These are phyloP conservation scores for Lasiodiplodia hormozganensis DNA, from an alignment of 2,329 filamentous ascomycete genomes.

Conservation along the genomic window DNA sequence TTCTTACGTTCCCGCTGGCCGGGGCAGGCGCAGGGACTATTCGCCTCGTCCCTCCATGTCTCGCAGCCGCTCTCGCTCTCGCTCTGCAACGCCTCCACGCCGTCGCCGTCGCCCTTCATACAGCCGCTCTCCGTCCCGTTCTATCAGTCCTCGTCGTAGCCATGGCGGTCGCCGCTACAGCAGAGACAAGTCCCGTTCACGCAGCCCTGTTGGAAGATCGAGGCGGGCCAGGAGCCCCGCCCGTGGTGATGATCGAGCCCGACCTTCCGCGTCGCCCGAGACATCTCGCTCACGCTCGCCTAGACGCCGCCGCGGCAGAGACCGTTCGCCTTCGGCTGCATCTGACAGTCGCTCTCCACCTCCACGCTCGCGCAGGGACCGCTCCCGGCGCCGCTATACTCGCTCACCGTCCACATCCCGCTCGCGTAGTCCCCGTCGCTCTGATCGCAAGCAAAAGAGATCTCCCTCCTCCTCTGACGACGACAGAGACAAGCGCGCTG, in stretches of 20 bases:
- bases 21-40: slow-evolving; percentile 47
- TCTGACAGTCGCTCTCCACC: slow-evolving; percentile 36
- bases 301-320: slow-evolving; percentile 54
- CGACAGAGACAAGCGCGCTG: slow-evolving; percentile 55
- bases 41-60: slow-evolving; percentile 36
- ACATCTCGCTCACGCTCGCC: slow-evolving; percentile 63
- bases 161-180: slow-evolving; percentile 30
- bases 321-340: slow-evolving; percentile 43
- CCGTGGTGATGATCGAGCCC: slow-evolving; percentile 53
- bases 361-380: slow-evolving; percentile 36
- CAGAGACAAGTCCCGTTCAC: slow-evolving; percentile 41
- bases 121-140: slow-evolving; percentile 30
- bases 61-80: slow-evolving; percentile 32
- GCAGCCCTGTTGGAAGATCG: slow-evolving; percentile 35
- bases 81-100: slow-evolving; percentile 50
- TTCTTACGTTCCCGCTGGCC: slow-evolving; percentile 62
- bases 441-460: slow-evolving; percentile 51
- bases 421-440: slow-evolving; percentile 48
- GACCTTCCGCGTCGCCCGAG: slow-evolving; percentile 57
- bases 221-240: slow-evolving; percentile 34
- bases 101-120: slow-evolving; percentile 36
- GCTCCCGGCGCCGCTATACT: slow-evolving; percentile 46
- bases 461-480: slow-evolving; percentile 53
- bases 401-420: slow-evolving; percentile 48
- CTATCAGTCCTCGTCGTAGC: slow-evolving; percentile 21